phyloP scores from a whole-genome alignment of 768 basidiomycete species.

The Lactarius vividus region DNA sequence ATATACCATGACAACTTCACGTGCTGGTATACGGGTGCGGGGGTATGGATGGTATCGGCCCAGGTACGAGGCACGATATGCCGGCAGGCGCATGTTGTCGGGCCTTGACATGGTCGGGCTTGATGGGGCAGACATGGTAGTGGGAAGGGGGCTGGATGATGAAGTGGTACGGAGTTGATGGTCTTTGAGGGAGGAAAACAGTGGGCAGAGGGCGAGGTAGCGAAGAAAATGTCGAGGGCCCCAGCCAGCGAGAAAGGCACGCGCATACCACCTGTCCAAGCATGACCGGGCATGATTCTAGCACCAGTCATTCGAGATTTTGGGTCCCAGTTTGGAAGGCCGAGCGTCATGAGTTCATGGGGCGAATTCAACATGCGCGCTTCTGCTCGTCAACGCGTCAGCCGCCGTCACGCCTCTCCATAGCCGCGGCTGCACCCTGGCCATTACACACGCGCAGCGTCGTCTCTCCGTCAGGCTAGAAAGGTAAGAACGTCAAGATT shows the following conservation, averaged over 20 bases:
- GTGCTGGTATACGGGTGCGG: constrained; percentile 16
- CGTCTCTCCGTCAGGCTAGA: background rate
- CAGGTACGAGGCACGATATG: constrained; percentile 24
- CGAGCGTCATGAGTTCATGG: constrained; percentile 9
- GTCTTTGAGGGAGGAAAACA: background rate
- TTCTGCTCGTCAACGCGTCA: constrained; percentile 3
- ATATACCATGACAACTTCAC: constrained; percentile 21
- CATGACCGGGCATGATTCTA: constrained; percentile 4
- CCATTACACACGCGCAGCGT: background rate
- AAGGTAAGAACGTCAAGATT: background rate
- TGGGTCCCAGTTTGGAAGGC: constrained; percentile 15
- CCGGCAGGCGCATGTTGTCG: constrained; percentile 23
- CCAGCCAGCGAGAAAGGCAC: constrained; percentile 1
- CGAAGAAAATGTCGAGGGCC: background rate
- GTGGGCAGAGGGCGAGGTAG: constrained; percentile 17
- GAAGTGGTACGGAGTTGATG: background rate
- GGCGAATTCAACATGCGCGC: constrained; percentile 17
- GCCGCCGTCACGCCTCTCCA: background rate
- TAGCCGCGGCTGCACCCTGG: background rate
- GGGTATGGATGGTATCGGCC: constrained; percentile 26
- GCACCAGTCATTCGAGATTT: background rate
- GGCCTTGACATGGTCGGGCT: constrained; percentile 1
- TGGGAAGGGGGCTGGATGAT: background rate
- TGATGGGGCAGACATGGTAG: constrained; percentile 13
- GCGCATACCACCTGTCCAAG: constrained; percentile 7